phyloP scores from a whole-genome alignment of 2,329 filamentous ascomycete species.

The Pseudopyrenochaeta lycopersici region DNA sequence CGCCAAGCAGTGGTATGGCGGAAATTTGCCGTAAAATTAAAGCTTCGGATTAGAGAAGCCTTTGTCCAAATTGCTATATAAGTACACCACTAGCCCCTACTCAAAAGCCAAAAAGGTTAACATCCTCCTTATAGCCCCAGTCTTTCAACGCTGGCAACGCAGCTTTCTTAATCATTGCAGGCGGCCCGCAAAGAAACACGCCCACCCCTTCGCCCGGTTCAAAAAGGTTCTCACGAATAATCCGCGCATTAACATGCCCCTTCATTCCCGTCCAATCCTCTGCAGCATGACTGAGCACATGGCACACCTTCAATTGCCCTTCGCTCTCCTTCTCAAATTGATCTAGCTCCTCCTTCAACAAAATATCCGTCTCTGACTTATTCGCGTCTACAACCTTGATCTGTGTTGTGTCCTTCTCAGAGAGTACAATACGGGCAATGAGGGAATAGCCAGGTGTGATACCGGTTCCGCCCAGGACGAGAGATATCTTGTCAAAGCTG shows the following conservation, averaged over 20 bases:
- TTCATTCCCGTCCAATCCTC: conserved; percentile 57
- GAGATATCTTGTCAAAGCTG: conserved; percentile 56
- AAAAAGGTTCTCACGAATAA: conserved; percentile 54
- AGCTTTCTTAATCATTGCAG: conserved; percentile 62
- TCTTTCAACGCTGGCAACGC: conserved; percentile 58
- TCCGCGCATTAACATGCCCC: conserved; percentile 56
- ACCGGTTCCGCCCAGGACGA: conserved; percentile 62
- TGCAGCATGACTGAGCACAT: conserved; percentile 58
- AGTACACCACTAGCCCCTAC: too few species aligned
- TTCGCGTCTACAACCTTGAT: conserved; percentile 60
- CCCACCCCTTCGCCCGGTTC: conserved; percentile 52
- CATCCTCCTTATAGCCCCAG: conserved; percentile 50
- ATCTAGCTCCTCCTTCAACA: conserved; percentile 55
- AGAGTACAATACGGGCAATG: conserved; percentile 54
- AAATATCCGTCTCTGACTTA: conserved; percentile 58
- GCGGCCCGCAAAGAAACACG: conserved; percentile 61
- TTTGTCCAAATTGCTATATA: too few species aligned
- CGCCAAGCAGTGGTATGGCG: too few species aligned
- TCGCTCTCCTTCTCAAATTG: conserved; percentile 48
- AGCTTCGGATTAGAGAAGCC: too few species aligned
- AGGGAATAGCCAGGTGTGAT: conserved; percentile 63
- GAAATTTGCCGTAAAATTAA: too few species aligned
- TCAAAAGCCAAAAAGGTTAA: too few species aligned
- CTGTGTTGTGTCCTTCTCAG: conserved; percentile 47
- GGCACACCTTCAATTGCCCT: conserved; percentile 55